Evolutionary conservation across 768 basidiomycete genomes (phyloP).

Genomic region (Kwoniella dendrophila): DNA sequence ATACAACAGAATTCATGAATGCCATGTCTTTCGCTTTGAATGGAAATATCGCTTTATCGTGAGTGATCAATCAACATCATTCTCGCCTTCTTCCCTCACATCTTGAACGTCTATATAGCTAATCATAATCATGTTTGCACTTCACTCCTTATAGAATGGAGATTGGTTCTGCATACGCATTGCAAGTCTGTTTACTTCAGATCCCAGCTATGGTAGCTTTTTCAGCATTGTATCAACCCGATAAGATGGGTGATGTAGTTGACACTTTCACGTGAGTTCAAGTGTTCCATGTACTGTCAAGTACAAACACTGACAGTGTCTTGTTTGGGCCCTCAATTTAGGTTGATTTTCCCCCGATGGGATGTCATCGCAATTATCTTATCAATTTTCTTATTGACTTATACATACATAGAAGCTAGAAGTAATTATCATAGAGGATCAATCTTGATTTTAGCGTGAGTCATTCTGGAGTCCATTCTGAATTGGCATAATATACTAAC

Average conservation of each 20-base stretch:
- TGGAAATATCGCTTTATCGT: constrained; percentile 96
- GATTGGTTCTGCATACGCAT: constrained; percentile 97
- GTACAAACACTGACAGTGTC: neutral
- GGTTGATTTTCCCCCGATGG: constrained; percentile 97
- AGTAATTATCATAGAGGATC: constrained; percentile 97
- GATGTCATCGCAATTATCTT: constrained; percentile 92
- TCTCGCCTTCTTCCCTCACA: neutral
- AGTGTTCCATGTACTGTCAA: neutral
- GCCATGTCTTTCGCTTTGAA: constrained; percentile 97
- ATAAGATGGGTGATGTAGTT: constrained; percentile 79
- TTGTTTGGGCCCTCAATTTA: no score
- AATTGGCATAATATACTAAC: neutral
- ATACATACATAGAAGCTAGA: constrained; percentile 98
- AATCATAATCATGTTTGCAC: neutral
- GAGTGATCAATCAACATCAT: constrained; percentile 38
- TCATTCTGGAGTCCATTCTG: neutral
- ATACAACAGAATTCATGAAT: constrained; percentile 99
- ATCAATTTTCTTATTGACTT: constrained; percentile 96
- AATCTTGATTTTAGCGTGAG: constrained; percentile 86
- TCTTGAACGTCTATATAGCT: neutral
- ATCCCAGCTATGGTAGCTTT: constrained; percentile 99
- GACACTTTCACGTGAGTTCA: constrained; percentile 86
- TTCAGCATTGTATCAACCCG: constrained; percentile 89
- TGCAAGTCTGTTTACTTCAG: constrained; percentile 96
- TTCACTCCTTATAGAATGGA: constrained; percentile 74